A percentile compares a stretch with the other conserved stretches of the same genome.
Conservation (phyloP, 768 basidiomycete species). For the Lentinus tigrinus region DNA sequence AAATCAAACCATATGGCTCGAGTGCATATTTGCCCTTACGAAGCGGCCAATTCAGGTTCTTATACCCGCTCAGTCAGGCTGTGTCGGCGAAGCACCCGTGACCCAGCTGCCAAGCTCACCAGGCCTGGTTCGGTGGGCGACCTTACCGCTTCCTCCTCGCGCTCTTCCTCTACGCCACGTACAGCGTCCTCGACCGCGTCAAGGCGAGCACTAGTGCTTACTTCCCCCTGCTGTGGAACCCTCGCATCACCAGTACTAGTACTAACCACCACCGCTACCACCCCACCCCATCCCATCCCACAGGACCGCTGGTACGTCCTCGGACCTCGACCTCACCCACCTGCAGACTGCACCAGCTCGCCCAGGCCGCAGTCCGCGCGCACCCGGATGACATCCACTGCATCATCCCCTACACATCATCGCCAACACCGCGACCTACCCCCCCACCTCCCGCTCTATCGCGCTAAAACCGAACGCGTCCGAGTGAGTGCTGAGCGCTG, state of each 20-base stretch:
- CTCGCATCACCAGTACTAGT: no score
- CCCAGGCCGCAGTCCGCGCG: constrained; percentile 67
- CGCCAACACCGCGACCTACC: constrained; percentile 68
- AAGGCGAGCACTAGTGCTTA: no score
- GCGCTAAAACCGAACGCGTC: constrained; percentile 52
- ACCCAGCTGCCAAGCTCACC: no score
- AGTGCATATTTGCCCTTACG: no score
- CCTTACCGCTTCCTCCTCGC: constrained; percentile 24
- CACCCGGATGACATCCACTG: constrained; percentile 63
- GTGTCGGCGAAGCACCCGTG: no score
- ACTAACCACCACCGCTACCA: not conserved
- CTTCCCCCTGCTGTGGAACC: no score
- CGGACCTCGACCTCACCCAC: constrained; percentile 68
- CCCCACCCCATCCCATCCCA: not conserved
- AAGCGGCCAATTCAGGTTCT: no score
- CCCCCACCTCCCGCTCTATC: constrained; percentile 44
- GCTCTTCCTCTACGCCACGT: constrained; percentile 34
- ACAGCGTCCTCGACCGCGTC: constrained; percentile 57
- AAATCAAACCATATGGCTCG: no score
- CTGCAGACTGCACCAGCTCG: constrained; percentile 78
- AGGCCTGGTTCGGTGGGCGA: no score
- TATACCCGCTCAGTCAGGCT: no score
- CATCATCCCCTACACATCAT: constrained; percentile 84
- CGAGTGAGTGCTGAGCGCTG: constrained; percentile 97
- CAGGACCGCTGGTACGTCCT: constrained; percentile 89